Conservation (phyloP, 441 rosid genomes). For the Eutrema salsugineum region DNA sequence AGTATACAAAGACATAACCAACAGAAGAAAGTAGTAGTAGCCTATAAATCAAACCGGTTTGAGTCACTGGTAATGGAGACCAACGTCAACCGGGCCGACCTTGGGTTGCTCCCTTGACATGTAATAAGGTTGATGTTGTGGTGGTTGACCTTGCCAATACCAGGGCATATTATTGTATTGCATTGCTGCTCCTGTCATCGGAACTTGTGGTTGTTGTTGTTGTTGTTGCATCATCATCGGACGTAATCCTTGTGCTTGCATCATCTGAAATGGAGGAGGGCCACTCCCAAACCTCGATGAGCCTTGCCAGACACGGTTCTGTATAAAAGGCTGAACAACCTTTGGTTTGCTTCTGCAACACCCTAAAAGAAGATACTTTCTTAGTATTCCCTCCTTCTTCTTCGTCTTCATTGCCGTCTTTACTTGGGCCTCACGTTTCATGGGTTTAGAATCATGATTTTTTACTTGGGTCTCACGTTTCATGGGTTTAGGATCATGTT, state of each 20-base stretch:
- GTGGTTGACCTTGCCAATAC: neutral
- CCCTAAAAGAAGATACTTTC: neutral
- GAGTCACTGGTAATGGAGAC: slow-evolving; percentile 2
- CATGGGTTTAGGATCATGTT: slow-evolving; percentile 1
- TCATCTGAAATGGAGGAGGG: neutral
- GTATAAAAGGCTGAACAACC: neutral
- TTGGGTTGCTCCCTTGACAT: too few species aligned
- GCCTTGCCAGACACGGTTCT: neutral
- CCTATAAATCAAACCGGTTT: neutral
- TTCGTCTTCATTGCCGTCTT: neutral
- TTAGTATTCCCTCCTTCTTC: neutral
- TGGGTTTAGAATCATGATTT: neutral
- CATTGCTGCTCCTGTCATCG: neutral
- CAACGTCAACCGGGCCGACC: neutral
- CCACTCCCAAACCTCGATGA: slow-evolving; percentile 9
- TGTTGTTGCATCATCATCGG: neutral
- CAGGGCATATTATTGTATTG: too few species aligned
- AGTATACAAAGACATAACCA: slow-evolving; percentile 6
- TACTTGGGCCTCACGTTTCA: neutral
- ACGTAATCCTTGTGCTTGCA: neutral
- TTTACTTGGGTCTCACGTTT: neutral
- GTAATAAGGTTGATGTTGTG: neutral
- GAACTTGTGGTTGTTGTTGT: neutral
- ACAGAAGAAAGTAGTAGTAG: neutral
- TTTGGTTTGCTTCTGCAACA: neutral